Base-by-base conservation (phyloP, 495 filamentous ascomycete genomes). In the Collariella sp. region DNA sequence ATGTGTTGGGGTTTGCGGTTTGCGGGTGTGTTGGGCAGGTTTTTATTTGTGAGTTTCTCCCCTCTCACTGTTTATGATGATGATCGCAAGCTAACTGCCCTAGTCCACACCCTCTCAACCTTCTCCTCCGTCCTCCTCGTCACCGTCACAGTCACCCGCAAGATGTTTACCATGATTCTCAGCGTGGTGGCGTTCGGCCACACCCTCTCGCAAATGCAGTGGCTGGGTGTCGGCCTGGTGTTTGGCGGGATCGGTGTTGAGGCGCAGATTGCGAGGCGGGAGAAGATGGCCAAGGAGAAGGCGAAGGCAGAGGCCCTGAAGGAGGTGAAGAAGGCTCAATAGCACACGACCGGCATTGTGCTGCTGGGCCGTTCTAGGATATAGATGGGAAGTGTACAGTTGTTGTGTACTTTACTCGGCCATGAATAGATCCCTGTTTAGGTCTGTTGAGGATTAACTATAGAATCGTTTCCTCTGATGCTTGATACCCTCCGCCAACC, bases 81-180 rank as follows among this genome's bases (percentile, higher is more conserved):
- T 36, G 36, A 31, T 36, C 11, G 26, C 7, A 13, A n/a, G 18
- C 18, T 52, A 12, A 16, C 20, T 3, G 2, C 34, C 7, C 42
- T 26, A 87, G 82, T 96, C 78, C 90, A 95, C 72, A 96, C 94
- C 0, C 79, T 98, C 34, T 85, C 87, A 13, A 84, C 84, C 35
- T 98, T 98, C 72, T 93, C 88, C 33, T 90, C 85, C 9, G 76
- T 98, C 52, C 77, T 97, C 46, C 83, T 98, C 24, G 93, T 96
- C 12, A 98, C 93, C 10, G 89, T 98, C 0, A 98, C 91, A 2
- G 93, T 98, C 11, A 98, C 93, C 41, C 78, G 93, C 58, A 98
- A 98, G 74, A 98, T 98, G 94, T 78, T 96, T 65, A 96, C 90
- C 54, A 98, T 98, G 93, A 86, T 97, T 56, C 77, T 98, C 40